Conservation (phyloP, 345 rosid genomes). For the Eucalyptus polybractea region DNA sequence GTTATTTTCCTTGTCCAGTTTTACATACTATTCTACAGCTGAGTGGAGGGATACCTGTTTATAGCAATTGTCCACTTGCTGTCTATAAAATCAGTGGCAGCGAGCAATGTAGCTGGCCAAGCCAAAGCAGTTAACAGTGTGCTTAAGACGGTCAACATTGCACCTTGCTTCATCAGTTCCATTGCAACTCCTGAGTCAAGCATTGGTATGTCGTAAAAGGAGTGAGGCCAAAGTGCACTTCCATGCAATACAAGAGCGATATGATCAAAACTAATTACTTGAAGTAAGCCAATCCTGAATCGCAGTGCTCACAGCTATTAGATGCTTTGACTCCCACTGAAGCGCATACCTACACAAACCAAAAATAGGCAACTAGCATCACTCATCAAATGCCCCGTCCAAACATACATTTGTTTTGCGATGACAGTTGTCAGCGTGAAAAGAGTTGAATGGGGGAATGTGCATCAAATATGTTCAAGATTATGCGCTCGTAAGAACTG, state of each 20-base stretch:
- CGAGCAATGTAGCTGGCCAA: constrained; percentile 80
- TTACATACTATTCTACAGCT: background rate
- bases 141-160: constrained; percentile 89
- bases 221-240: background rate
- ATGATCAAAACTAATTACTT: constrained; percentile 43
- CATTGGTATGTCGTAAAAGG: background rate
- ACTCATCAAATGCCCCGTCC: background rate
- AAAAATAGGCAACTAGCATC: background rate
- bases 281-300: constrained; percentile 98
- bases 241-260: background rate
- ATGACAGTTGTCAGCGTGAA: background rate
- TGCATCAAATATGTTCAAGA: background rate
- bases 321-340: constrained; percentile 89
- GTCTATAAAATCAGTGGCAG: constrained; percentile 85
- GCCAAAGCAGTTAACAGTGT: constrained; percentile 73
- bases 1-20: background rate
- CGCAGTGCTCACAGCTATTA: constrained; percentile 90
- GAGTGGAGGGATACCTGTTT: constrained; percentile 47
- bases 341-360: constrained; percentile 51
- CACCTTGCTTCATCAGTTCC: constrained; percentile 93
- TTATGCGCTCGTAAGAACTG: background rate
- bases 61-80: constrained; percentile 89
- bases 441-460: background rate
- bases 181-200: constrained; percentile 47
- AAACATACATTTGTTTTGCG: background rate